phyloP scores from a whole-genome alignment of 805 yeast genomes.

The Saccharomyces eubayanus region DNA sequence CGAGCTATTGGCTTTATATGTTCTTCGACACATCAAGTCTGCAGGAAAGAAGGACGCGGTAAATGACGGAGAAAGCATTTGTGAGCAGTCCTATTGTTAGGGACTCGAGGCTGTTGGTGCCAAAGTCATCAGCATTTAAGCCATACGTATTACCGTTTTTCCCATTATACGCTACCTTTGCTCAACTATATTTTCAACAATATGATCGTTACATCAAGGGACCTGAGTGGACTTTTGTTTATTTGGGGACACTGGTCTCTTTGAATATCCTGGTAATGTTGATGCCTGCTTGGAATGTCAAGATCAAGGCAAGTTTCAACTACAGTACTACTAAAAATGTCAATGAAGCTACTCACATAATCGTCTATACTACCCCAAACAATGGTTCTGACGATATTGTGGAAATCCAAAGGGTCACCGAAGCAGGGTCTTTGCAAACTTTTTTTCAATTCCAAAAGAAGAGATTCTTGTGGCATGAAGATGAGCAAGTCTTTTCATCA shows the following conservation, averaged over 20 bases:
- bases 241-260: conserved; percentile 63
- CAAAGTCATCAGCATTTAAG: conserved; percentile 49
- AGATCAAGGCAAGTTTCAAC: conserved; percentile 61
- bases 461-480: conserved; percentile 63
- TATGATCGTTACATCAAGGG: conserved; percentile 83
- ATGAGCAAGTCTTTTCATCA: conserved; percentile 55
- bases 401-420: conserved; percentile 44
- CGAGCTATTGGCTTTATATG: background rate
- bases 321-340: conserved; percentile 46
- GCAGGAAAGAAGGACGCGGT: background rate
- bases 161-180: conserved; percentile 66
- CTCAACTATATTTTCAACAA: conserved; percentile 51
- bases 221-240: conserved; percentile 93
- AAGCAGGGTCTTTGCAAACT: conserved; percentile 51
- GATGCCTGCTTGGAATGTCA: conserved; percentile 90
- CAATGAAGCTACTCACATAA: conserved; percentile 59
- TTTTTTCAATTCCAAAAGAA: conserved; percentile 88
- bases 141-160: conserved; percentile 82
- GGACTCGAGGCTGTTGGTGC: conserved; percentile 66
- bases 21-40: background rate
- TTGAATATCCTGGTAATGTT: conserved; percentile 70
- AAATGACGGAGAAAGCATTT: conserved; percentile 27
- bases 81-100: conserved; percentile 68
- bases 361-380: conserved; percentile 75
- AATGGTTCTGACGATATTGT: conserved; percentile 81